Conservation (phyloP, 345 rosid species). For the Pelargonium nanum region DNA sequence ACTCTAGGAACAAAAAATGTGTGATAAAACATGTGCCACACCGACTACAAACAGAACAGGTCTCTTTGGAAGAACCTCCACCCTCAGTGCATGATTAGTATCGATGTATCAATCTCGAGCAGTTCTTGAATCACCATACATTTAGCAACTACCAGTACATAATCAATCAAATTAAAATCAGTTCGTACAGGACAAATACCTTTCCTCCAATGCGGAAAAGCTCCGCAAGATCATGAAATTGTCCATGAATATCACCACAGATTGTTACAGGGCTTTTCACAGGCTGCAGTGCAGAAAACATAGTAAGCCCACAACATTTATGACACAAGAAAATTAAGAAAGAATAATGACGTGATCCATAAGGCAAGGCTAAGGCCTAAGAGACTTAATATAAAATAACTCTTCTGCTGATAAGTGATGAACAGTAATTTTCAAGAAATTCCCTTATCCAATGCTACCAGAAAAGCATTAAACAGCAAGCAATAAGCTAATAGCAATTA, state of each 20-base stretch:
- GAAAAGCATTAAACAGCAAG: not conserved
- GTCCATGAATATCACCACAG: not conserved
- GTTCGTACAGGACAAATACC: not conserved
- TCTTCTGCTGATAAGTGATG: not conserved
- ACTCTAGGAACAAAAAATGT: not conserved
- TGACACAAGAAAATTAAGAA: not conserved
- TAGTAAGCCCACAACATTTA: not conserved
- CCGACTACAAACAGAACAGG: not conserved
- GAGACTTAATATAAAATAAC: not conserved
- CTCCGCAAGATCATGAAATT: not conserved
- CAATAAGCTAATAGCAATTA: not conserved
- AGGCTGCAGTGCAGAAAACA: not conserved
- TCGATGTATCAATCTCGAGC: not conserved
- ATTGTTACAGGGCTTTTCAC: not conserved
- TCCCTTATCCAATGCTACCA: not conserved
- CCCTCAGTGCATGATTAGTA: slow-evolving; percentile 87
- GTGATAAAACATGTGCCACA: not conserved
- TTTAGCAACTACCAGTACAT: no score
- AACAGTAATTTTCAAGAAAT: not conserved
- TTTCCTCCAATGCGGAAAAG: not conserved
- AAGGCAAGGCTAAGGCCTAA: no score
- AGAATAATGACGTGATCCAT: not conserved
- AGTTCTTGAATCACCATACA: not conserved
- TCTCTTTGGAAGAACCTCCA: no score
- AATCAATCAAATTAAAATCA: no score